Evolutionary conservation across 2,329 filamentous ascomycete species (phyloP), one percentile per base, ranked within the genome.

Genomic region (Pseudogymnoascus sp.): DNA sequence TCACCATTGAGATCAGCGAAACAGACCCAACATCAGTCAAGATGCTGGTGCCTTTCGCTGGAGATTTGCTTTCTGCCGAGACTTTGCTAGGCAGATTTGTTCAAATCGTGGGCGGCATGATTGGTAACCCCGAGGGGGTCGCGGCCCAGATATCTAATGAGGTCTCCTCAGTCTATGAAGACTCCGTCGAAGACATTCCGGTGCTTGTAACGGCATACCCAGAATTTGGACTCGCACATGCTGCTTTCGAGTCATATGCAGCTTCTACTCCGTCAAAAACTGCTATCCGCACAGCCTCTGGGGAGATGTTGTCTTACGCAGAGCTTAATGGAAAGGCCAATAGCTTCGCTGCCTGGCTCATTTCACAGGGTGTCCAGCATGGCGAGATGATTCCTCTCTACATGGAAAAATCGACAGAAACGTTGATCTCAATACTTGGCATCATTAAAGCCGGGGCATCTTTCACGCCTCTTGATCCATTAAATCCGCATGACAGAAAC

Each of bases 311-410:
- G 42, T 53, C 61, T 5, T 62, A 62, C 19, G 40, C 40, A 13
- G 50, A 53, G 28, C 61, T 62, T 6, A 50, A 62, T 13, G 42
- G 50, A 35, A 44, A 53, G n/a, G 42, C 61, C 10, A 62, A 62
- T 53, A 47, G 50, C 19, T 50, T 62, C n/a, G 42, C 61, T 15
- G 23, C 26, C 4, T 53, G 42, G 42, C 50, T 62, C 17, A 31
- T 53, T 19, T 53, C 26, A 23, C 6, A 53, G 7, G 61, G 61
- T 19, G 42, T 50, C 19, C 19, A 47, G 9, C 61, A 33, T 35
- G 61, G 61, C n/a, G 61, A 62, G 11, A 53, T 62, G n/a, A 53
- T 62, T 23, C 50, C 40, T 21, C 61, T 53, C 17, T 53, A 53
- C 17, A 44, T 62, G 36, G 42, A 62, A n/a, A 62, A 62, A 33